Evolutionary conservation across 2,329 filamentous ascomycete genomes (phyloP).

Genomic region (Penicillium sp.): DNA sequence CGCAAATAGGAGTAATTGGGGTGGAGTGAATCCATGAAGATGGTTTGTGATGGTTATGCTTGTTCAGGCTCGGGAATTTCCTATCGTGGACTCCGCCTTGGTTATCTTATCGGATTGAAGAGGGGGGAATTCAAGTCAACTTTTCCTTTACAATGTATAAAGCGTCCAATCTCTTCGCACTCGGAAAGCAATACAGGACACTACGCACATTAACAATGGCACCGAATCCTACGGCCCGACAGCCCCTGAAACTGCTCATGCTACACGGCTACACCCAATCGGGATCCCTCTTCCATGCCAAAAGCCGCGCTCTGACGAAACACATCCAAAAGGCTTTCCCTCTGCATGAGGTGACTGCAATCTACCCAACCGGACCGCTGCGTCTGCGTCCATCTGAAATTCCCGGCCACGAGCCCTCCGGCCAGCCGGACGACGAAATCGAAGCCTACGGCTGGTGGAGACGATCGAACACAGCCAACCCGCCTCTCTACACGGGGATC

Average conservation of each 20-base stretch:
- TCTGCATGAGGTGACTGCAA: conserved; percentile 58
- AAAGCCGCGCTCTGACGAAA: conserved; percentile 86
- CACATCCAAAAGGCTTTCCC: conserved; percentile 73
- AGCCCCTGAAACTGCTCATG: conserved; percentile 69
- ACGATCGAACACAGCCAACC: conserved; percentile 61
- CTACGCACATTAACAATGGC: conserved; percentile 17
- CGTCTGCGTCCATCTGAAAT: conserved; percentile 66
- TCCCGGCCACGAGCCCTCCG: conserved; percentile 62
- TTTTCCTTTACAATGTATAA: conserved; percentile 2
- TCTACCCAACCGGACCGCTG: conserved; percentile 71
- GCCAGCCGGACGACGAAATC: conserved; percentile 52
- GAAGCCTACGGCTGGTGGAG: conserved; percentile 87
- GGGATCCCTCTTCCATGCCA: conserved; percentile 78
- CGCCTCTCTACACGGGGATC: conserved; percentile 67
- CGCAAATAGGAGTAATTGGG: neutral
- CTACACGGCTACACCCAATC: conserved; percentile 91
- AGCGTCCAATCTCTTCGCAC: neutral
- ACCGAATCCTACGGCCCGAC: conserved; percentile 18
- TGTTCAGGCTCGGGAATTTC: neutral
- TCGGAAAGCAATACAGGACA: conserved; percentile 1
- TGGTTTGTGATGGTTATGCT: conserved; percentile 15
- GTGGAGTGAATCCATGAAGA: neutral
- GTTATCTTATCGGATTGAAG: conserved; percentile 5
- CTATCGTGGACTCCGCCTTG: conserved; percentile 1
- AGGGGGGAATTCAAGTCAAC: conserved; percentile 1